Base-by-base conservation (phyloP, 2,329 filamentous ascomycete genomes). In the Fusarium camptoceras region DNA sequence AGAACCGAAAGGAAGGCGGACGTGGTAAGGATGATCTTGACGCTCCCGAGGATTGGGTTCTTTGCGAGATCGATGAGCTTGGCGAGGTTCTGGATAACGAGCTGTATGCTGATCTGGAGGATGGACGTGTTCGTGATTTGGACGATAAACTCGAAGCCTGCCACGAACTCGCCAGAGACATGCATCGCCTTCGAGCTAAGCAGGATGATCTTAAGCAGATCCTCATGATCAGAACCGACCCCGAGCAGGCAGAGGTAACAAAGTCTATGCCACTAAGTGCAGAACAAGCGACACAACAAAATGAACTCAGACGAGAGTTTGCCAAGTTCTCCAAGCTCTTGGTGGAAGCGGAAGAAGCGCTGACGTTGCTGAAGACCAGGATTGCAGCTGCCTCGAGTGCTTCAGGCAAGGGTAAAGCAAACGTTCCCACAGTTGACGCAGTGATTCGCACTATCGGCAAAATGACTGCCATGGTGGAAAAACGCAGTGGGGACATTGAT, bases 391-490 rank as follows among this genome's bases (percentile, higher is more conserved):
- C 85, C 10, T 86, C 85, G 20, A 83, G 83, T 50, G 78, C 83
- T 5, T 81, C 82, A 43, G 86, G 83, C 71, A 86, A 81, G 59
- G 80, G 81, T 8, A 78, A 76, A 24, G 76, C 80, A 14, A 84
- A 86, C 53, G 87, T 91, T 7, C 96, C 96, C 0, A 98, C 94
- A 0, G 93, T 98, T 12, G 96, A 98, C 74, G 93, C 94, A 1
- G 93, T 99, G 22, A 91, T 94, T 72, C 93, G 92, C 64, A 99
- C 96, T 2, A 97, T 99, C 71, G 85, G 86, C 61, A 97, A 96
- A 77, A 94, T 99, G 92, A 98, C 94, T 34, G 88, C 85, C 64
- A 95, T 98, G 91, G 92, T 92, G 0, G 93, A 98, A 83, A 93
- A 94, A 81, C 92, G 93, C 77, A 96, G 92, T 76, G 93, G 91